phyloP scores from a whole-genome alignment of 2,329 filamentous ascomycete genomes.

The Trichoderma hamatum region DNA sequence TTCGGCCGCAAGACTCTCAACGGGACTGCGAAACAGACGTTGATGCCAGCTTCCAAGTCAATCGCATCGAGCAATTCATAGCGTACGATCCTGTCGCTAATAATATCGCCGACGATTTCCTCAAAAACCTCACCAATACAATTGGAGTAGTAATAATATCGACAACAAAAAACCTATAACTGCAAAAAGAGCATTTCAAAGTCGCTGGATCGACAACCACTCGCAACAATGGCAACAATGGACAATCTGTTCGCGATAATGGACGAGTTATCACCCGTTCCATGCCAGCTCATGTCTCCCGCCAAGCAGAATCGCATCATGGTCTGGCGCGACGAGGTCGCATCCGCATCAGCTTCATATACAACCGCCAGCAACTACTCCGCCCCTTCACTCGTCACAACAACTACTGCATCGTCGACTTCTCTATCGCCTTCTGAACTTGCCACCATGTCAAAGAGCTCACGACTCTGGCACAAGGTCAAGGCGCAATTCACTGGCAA shows the following conservation, averaged over 20 bases:
- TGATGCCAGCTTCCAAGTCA: neutral
- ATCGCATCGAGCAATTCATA: conserved; percentile 1
- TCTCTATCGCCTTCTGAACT: conserved; percentile 34
- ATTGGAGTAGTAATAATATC: neutral
- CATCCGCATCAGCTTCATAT: conserved; percentile 36
- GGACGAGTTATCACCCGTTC: conserved; percentile 4
- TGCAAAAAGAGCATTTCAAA: neutral
- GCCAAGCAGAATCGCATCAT: conserved; percentile 49
- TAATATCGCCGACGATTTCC: neutral
- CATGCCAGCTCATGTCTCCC: conserved; percentile 36
- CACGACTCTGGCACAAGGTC: conserved; percentile 33
- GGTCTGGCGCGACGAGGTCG: conserved; percentile 56
- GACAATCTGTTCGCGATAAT: conserved; percentile 3
- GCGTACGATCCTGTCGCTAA: neutral
- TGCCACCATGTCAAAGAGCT: conserved; percentile 32
- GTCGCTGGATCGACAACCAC: neutral
- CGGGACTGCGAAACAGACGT: neutral
- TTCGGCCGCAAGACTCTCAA: neutral
- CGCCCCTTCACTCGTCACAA: conserved; percentile 38
- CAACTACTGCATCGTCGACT: conserved; percentile 39
- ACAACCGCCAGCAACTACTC: conserved; percentile 39
- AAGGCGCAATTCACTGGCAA: conserved; percentile 32
- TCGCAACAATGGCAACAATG: neutral
- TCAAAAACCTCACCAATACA: neutral
- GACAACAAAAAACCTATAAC: neutral